Percentiles rank a stretch among this genome's conserved stretches.
Conservation (phyloP, 169 alveolate species). For the Theileria sp. region DNA sequence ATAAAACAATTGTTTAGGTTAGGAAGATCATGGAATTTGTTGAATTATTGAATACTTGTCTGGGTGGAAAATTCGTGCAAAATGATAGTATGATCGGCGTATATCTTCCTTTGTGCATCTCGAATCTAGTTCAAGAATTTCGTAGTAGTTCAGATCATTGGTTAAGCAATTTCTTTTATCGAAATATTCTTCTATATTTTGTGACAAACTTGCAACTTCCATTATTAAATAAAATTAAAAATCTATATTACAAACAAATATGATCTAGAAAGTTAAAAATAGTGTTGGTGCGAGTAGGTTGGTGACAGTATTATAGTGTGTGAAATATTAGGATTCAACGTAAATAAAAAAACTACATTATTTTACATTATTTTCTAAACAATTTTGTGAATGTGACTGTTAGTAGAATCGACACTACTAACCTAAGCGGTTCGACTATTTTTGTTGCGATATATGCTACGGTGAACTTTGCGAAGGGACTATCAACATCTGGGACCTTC, state of each 20-base stretch:
- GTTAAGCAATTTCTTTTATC: slow-evolving; percentile 5
- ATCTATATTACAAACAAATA: background rate
- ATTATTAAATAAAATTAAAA: background rate
- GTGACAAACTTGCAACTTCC: slow-evolving; percentile 20
- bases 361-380: slow-evolving; percentile 15
- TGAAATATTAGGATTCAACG: background rate
- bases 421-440: slow-evolving; percentile 59
- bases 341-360: background rate
- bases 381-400: slow-evolving; percentile 26
- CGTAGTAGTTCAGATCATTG: slow-evolving; percentile 15
- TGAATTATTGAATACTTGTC: slow-evolving; percentile 76
- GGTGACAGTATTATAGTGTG: background rate
- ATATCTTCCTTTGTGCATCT: slow-evolving; percentile 65
- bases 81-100: slow-evolving; percentile 81
- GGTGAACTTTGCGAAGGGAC: slow-evolving; percentile 57
- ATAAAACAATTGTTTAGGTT: background rate
- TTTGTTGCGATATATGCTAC: slow-evolving; percentile 66
- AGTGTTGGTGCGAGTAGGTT: background rate
- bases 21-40: background rate
- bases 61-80: slow-evolving; percentile 89
- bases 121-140: slow-evolving; percentile 53
- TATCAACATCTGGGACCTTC: slow-evolving; percentile 63
- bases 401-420: slow-evolving; percentile 50
- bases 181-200: slow-evolving; percentile 36
- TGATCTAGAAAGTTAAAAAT: background rate